Percentiles rank a stretch among this genome's conserved stretches.
phyloP scores from a whole-genome alignment of 257 asterid species.

The Solanum rostratum region DNA sequence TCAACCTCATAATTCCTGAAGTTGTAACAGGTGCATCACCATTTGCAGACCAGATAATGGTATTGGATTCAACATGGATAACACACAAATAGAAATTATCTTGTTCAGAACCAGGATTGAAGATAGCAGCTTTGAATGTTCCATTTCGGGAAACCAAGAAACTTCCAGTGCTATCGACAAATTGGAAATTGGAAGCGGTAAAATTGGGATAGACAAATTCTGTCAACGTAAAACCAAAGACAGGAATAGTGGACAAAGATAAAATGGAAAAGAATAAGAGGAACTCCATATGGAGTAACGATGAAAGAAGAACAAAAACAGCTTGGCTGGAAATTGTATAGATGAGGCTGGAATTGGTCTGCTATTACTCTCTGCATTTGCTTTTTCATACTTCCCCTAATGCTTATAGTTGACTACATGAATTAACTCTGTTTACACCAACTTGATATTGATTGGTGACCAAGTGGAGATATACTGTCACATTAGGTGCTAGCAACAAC shows the following conservation, averaged over 20 bases:
- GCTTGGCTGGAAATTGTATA: not conserved
- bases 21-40: constrained; percentile 37
- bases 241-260: not conserved
- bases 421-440: not conserved
- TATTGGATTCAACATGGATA: constrained; percentile 42
- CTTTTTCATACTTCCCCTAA: not conserved
- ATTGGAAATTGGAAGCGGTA: constrained; percentile 30
- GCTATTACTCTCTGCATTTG: constrained; percentile 11
- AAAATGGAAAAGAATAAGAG: constrained; percentile 14
- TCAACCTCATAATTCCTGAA: constrained; percentile 30
- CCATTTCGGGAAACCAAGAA: constrained; percentile 52
- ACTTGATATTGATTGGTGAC: constrained; percentile 19
- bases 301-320: constrained; percentile 4
- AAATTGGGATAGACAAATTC: constrained; percentile 44
- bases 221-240: constrained; percentile 8
- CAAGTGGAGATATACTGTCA: not conserved
- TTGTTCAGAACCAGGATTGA: constrained; percentile 24
- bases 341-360: constrained; percentile 7
- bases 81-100: constrained; percentile 40
- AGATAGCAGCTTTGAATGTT: constrained; percentile 46
- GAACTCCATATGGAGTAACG: constrained; percentile 5
- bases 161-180: constrained; percentile 25
- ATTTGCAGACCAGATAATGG: constrained; percentile 67
- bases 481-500: constrained; percentile 2
- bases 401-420: not conserved